Base-by-base conservation (phyloP, 768 basidiomycete species). In the Auricularia sp. region DNA sequence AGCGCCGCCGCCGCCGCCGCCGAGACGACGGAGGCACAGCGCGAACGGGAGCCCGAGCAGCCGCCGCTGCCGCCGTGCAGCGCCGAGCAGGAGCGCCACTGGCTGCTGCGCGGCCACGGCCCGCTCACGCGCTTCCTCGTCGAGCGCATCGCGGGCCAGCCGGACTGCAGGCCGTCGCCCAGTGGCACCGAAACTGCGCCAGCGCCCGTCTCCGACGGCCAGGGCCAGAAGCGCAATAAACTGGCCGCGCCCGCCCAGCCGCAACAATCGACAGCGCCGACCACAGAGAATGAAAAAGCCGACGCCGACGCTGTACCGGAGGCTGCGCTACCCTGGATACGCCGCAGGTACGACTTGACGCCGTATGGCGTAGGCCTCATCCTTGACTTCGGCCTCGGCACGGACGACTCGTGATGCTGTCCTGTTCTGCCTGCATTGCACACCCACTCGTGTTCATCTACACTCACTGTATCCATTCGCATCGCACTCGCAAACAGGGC, bases 351-450 rank as follows among this genome's bases (percentile, higher is more conserved):
- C 69, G 90, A 93, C 71, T 73, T 93, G 66, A 83, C 86, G 34
- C 80, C 81, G 11, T 85, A 87, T 73, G 91, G 91, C 8, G 76
- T 93, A 54, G 84, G 83, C 53, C 75, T 92, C 64, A 77, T 91
- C 44, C 64, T 93, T 53, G 91, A 93, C 72, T 84, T 92, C 72
- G 79, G 86, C 23, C 11, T 59, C 23, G 36, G 56, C 6, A 21
- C 56, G 62, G 67, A 33, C 56, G 56, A 59, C 53, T 42, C 39
- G 39, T 42, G 12, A 14, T 42, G 8, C 8, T 14, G 39, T 14
- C 39, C 39, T 42, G 39, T 14, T 42, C 12, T 7, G 12, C 39
- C 12, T 42, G 39, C 39, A 42, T 42, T 14, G 39, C 39, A 42
- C 39, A 42, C 39, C 39, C 29, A 29, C 39, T 42, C 39, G 39